These are phyloP conservation scores for Rhizopus stolonifer DNA, from an alignment of 371 early-diverging fungal species.

Conservation along the genomic window DNA sequence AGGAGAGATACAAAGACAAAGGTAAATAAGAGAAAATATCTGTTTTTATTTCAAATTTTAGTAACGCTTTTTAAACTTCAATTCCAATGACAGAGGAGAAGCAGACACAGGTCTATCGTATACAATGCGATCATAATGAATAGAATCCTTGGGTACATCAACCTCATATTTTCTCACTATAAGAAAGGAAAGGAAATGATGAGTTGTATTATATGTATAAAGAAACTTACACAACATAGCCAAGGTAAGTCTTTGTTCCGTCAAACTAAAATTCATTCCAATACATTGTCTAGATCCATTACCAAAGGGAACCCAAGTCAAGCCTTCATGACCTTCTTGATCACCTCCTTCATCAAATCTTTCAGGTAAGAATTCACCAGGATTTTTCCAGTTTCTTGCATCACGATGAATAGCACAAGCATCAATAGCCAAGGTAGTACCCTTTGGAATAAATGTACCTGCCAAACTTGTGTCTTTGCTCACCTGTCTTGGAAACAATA, in stretches of 20 bases:
- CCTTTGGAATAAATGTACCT: conserved; percentile 15
- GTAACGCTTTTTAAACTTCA: conserved; percentile 18
- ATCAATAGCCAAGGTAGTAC: conserved; percentile 12
- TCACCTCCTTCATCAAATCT: conserved; percentile 44
- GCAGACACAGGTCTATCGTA: conserved; percentile 13
- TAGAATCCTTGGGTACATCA: conserved; percentile 22
- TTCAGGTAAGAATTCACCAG: conserved; percentile 49
- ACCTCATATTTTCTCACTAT: conserved; percentile 33
- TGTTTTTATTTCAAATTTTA: too few species aligned
- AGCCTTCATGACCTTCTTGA: conserved; percentile 24
- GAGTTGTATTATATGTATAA: not conserved
- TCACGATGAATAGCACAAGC: conserved; percentile 24
- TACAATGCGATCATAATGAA: conserved; percentile 21
- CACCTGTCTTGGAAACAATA: conserved; percentile 13
- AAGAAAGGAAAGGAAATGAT: not conserved
- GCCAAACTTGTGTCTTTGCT: conserved; percentile 7
- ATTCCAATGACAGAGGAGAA: conserved; percentile 10
- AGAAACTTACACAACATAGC: conserved; percentile 44
- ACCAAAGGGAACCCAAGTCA: conserved; percentile 53
- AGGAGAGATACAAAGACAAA: too few species aligned
- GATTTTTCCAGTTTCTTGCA: conserved; percentile 39
- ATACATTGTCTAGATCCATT: conserved; percentile 56
- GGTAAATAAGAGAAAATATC: too few species aligned
- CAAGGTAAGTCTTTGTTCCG: conserved; percentile 52
- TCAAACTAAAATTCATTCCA: conserved; percentile 58